Base-by-base conservation (phyloP, 176 grass and related monocot species). In the Phragmites australis region DNA sequence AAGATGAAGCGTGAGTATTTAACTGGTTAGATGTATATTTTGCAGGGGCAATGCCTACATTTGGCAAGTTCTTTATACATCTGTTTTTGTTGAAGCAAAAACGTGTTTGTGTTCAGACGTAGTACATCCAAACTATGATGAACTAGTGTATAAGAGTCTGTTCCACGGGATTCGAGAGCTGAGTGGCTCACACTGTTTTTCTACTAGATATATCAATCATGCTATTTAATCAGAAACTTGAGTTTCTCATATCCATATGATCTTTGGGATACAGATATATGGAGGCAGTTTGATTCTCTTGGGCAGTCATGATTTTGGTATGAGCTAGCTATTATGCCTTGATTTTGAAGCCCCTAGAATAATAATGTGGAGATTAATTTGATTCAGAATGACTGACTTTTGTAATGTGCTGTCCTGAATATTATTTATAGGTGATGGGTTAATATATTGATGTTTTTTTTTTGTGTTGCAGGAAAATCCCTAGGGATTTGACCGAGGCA, bases 401-500 rank as follows among this genome's bases (percentile, higher is more conserved):
- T 39, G 6, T 25, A 40, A 40, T 27, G 3, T 40, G 19, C 12
- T 65, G 18, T 52, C 0, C 19, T 25, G 29, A 37, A 6, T 51
- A 50, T 65, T 60, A 51, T 39, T 66, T 78, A 22, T 49, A 25
- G n/a, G 0, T 56, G 51, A 31, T 57, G 34, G 9, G 23, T 19
- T 55, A 7, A 21, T 69, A 49, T n/a, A 29, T 48, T 63, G 34
- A 61, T 22, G 52, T 3, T 30, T 48, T 27, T 30, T 48, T 27
- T 50, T 48, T 80, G 37, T 70, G 6, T 59, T 85, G 68, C 86
- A 99, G 92, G 87, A 99, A 99, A 91, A 93, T 99, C 68, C 96
- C 96, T 18, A 82, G 96, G 84, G 96, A 99, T 81, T 99, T 99
- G 83, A 99, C 92, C 0, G 96, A 99, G 79, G 92, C 92, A 74